A percentile compares a stretch with the other conserved stretches of the same genome.
Evolutionary conservation across 306 rosid species (phyloP).

Genomic region (Lagenaria siceraria): DNA sequence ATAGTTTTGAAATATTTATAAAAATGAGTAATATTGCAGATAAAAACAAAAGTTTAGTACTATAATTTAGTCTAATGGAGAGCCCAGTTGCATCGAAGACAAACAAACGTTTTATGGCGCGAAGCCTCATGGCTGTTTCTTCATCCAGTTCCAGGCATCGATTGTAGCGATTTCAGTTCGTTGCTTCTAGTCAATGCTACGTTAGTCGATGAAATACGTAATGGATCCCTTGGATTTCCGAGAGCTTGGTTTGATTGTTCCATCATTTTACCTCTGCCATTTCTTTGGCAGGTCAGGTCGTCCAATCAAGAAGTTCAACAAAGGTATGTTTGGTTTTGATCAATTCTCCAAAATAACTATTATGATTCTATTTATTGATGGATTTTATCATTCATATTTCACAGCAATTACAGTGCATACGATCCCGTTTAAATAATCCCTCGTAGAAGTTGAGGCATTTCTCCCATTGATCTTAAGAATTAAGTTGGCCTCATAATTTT

Average conservation of each 20-base stretch:
- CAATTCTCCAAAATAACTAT: background rate
- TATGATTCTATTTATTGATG: background rate
- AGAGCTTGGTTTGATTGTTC: background rate
- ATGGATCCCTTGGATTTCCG: background rate
- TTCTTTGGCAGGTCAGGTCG: background rate
- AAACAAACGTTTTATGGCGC: background rate
- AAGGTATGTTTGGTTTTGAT: background rate
- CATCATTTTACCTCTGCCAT: background rate
- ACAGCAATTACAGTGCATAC: background rate
- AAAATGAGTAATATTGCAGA: too few relatives aligned
- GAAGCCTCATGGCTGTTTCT: background rate
- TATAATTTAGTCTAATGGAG: too few relatives aligned
- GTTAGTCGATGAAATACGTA: background rate
- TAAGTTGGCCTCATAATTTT: background rate
- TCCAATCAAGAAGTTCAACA: background rate
- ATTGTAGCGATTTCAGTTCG: background rate
- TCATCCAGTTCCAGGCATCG: background rate
- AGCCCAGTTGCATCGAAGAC: too few relatives aligned
- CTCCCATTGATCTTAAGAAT: background rate
- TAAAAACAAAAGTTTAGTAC: too few relatives aligned
- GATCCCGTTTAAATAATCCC: background rate
- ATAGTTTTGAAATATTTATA: too few relatives aligned
- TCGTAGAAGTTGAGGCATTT: background rate
- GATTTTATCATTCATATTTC: background rate
- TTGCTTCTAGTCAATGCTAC: background rate